Evolutionary conservation across 1,284 basidiomycete species (phyloP).

Genomic region (Apiotrichum montevideense): DNA sequence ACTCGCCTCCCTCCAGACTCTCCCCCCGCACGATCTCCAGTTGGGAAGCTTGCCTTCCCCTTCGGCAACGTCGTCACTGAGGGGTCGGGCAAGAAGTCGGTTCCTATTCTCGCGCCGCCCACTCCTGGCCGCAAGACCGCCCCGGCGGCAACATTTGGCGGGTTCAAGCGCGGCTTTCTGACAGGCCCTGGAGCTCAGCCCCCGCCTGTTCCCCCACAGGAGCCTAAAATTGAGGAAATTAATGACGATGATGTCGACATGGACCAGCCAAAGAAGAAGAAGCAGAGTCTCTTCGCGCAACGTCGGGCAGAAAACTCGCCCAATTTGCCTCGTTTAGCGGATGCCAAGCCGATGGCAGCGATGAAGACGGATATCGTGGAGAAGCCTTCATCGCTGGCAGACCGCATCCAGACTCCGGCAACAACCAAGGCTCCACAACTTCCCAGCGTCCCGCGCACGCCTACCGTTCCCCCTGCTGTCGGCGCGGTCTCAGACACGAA

Average conservation of each 20-base stretch:
- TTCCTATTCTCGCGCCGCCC: conserved; percentile 32
- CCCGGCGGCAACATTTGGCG: conserved; percentile 22
- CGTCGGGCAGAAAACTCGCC: conserved; percentile 11
- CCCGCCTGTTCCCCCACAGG: background rate
- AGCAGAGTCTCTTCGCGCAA: conserved; percentile 34
- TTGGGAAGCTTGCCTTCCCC: conserved; percentile 23
- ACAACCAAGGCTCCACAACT: background rate
- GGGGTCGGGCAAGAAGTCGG: conserved; percentile 18
- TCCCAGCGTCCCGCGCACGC: background rate
- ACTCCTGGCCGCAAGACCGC: conserved; percentile 16
- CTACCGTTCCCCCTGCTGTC: background rate
- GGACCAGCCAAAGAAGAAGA: conserved; percentile 17
- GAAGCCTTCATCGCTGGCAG: conserved; percentile 6
- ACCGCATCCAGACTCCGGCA: background rate
- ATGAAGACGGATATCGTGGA: conserved; percentile 31
- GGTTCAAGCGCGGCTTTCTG: conserved; percentile 38
- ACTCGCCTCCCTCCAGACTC: conserved; percentile 34
- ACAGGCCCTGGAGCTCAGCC: background rate
- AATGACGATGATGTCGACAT: conserved; percentile 1
- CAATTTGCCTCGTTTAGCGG: conserved; percentile 18
- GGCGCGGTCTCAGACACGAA: background rate
- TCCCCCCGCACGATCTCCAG: conserved; percentile 7
- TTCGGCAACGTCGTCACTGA: conserved; percentile 3
- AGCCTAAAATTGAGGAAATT: conserved; percentile 1
- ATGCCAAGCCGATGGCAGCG: conserved; percentile 23